Percentiles rank a stretch among this genome's conserved stretches.
These are phyloP conservation scores for Euphorbia lathyris DNA, from an alignment of 345 rosid species.

Conservation along the genomic window DNA sequence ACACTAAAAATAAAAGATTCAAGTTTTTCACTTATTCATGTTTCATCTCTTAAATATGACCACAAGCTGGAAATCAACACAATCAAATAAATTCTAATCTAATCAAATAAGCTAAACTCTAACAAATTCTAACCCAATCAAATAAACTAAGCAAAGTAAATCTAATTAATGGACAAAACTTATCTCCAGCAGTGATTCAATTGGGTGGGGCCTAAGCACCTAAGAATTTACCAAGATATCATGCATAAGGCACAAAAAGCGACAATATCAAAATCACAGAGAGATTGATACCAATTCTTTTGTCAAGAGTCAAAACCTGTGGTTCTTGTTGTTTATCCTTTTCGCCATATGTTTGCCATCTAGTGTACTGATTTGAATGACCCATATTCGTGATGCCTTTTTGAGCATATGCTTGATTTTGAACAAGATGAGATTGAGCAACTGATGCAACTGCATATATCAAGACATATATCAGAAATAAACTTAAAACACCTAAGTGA, in stretches of 20 bases:
- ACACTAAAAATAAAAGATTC: too few species aligned
- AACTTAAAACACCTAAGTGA: background rate
- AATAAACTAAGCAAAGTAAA: too few species aligned
- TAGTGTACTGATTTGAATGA: background rate
- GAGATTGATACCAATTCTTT: slow-evolving; percentile 8
- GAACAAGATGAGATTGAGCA: background rate
- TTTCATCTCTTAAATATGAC: too few species aligned
- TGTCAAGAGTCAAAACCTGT: background rate
- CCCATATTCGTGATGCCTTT: background rate
- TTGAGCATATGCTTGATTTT: background rate
- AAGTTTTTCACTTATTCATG: too few species aligned
- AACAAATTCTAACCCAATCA: too few species aligned
- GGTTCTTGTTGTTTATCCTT: slow-evolving; percentile 6
- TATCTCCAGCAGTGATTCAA: too few species aligned
- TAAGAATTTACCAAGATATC: background rate
- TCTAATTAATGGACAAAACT: too few species aligned
- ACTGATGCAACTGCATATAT: background rate
- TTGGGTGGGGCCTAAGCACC: too few species aligned
- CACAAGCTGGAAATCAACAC: too few species aligned
- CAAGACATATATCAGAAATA: background rate
- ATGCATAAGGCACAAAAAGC: background rate
- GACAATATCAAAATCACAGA: background rate
- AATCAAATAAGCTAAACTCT: too few species aligned
- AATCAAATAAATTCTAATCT: too few species aligned
- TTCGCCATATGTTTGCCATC: too few species aligned